phyloP scores from a whole-genome alignment of 441 rosid species.

The Metrosideros polymorpha region DNA sequence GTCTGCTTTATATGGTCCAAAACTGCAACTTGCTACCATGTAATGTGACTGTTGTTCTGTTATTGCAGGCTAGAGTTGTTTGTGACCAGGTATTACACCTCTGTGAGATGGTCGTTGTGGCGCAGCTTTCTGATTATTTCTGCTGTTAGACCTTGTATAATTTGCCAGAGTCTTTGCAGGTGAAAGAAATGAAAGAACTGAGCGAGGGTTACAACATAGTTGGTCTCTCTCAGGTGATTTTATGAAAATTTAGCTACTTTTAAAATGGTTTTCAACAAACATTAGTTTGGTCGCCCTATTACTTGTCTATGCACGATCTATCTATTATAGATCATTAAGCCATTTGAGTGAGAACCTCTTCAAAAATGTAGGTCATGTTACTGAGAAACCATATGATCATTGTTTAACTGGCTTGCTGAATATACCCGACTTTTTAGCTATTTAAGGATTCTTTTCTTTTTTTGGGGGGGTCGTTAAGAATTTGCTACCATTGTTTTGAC shows the following conservation, averaged over 20 bases:
- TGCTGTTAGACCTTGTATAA: constrained; percentile 1
- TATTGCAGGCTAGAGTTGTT: constrained; percentile 34
- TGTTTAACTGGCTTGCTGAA: neutral
- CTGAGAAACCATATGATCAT: neutral
- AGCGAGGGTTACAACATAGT: constrained; percentile 58
- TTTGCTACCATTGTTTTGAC: neutral
- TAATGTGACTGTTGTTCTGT: neutral
- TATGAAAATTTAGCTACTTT: neutral
- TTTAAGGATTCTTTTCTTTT: no score
- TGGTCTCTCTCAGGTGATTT: constrained; percentile 72
- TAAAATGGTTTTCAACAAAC: neutral
- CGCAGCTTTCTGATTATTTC: neutral
- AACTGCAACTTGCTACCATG: neutral
- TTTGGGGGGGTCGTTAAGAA: neutral
- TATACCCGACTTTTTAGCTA: neutral
- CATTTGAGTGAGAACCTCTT: neutral
- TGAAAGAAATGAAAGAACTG: constrained; percentile 57
- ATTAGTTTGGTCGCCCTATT: neutral
- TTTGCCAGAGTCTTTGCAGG: constrained; percentile 19
- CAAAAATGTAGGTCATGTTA: neutral
- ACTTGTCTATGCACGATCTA: neutral
- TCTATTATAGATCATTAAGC: neutral
- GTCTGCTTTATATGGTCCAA: neutral
- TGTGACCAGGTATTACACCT: constrained; percentile 46
- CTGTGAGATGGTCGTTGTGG: constrained; percentile 1